Evolutionary conservation across 371 early-diverging fungal genomes (phyloP), one percentile per base, ranked within the genome.

Genomic region (Mucor plumbeus): DNA sequence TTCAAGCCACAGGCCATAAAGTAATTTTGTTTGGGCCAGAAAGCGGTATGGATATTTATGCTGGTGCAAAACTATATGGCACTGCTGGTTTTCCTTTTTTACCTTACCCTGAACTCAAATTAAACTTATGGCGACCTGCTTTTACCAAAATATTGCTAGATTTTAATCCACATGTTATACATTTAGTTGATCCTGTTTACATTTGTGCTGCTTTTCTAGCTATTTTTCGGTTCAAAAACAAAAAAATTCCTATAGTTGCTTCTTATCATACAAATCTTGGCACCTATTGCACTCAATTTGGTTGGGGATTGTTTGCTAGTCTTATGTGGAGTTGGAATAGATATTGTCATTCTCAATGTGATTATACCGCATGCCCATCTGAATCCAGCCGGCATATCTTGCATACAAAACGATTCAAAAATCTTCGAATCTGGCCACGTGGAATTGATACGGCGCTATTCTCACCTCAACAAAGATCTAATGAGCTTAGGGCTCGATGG

Each of bases 211-310:
- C 75, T 64, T 69, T 0, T 57, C 70, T 19, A 71, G 70, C 4
- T 17, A 19, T 26, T 1, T 26, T 26, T 26, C 26, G 26, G 50
- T 56, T 55, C 9, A 63, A 77, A 41, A 47, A 73, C 1, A 50
- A 65, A 0, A n/a, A 69, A 11, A 59, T 71, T 17, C 80, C 84
- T 8, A 63, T 81, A 10, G 80, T 84, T 5, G 72, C 81, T 13
- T 84, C 84, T 3, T 84, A 84, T 57, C 84, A 84, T 40, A 84
- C 84, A 31, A 84, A 84, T 38, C 60, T 84, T 9, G 80, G 79
- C 3, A 67, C 75, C 8, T 84, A 84, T 44, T 81, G 81, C 36
- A 59, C 62, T 6, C 80, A 81, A 41, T 84, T 81, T 69, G 84
- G 84, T 4, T 81, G 64, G 64, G 78, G 80, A 0, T 64, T 76